Percentiles rank a stretch among this genome's conserved stretches.
These are phyloP conservation scores for Naematelia encephala DNA, from an alignment of 768 basidiomycete genomes.

Conservation along the genomic window DNA sequence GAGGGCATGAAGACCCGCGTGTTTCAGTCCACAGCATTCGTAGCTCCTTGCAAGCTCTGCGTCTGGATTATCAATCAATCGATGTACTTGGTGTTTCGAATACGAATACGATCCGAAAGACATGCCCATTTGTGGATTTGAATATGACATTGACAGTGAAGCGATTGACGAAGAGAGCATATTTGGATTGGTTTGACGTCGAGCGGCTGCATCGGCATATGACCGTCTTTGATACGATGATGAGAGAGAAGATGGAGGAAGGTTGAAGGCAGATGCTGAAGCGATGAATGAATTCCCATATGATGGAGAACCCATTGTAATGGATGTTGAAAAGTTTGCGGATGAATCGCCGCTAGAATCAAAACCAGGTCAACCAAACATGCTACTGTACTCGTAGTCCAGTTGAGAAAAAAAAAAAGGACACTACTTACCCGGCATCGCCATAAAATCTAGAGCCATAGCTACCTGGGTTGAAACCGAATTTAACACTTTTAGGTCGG, in stretches of 20 bases:
- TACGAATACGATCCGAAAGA: slow-evolving; percentile 29
- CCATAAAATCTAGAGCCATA: slow-evolving; percentile 44
- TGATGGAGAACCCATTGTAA: slow-evolving; percentile 42
- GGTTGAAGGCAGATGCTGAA: slow-evolving; percentile 33
- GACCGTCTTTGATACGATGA: slow-evolving; percentile 38
- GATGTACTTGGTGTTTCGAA: slow-evolving; percentile 34
- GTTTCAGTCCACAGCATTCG: slow-evolving; percentile 43
- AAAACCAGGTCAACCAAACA: neutral
- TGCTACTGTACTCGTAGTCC: neutral
- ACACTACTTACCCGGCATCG: slow-evolving; percentile 32
- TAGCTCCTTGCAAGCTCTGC: slow-evolving; percentile 40
- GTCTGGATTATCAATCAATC: slow-evolving; percentile 33
- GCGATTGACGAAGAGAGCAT: slow-evolving; percentile 37
- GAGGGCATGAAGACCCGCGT: slow-evolving; percentile 43
- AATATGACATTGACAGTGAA: slow-evolving; percentile 33
- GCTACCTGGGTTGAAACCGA: slow-evolving; percentile 23
- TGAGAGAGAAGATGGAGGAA: slow-evolving; percentile 32
- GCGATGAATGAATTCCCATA: slow-evolving; percentile 20
- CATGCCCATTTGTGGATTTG: slow-evolving; percentile 24
- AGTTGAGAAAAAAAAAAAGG: neutral
- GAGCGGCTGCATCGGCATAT: slow-evolving; percentile 33
- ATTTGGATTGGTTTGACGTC: slow-evolving; percentile 8
- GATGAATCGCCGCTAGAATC: slow-evolving; percentile 28
- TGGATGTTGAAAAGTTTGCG: slow-evolving; percentile 36
- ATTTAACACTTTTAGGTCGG: slow-evolving; percentile 19